Base-by-base conservation (phyloP, 176 grass and related monocot species). In the Miscanthus lutarioriparius region DNA sequence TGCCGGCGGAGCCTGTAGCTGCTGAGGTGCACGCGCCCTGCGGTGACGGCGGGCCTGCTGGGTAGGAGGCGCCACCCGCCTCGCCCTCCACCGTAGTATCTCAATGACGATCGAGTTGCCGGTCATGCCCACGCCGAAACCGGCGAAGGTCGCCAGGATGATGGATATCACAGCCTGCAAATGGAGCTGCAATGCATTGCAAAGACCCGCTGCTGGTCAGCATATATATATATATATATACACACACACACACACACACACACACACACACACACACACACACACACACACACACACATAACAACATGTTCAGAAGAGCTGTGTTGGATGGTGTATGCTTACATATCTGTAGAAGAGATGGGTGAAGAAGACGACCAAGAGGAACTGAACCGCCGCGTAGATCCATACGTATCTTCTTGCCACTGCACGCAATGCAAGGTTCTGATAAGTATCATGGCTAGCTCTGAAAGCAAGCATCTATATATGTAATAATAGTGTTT, bases 341-440 rank as follows among this genome's bases (percentile, higher is more conserved):
- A 98, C 96, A 86, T 80, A 90, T 83, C 75, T 85, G 85, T 95
- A 95, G 73, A 98, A 98, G 17, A 98, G 48, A 76, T 98, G 89
- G 8, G 91, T 89, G 78, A 98, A 95, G 83, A 93, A 92, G 20
- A 95, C 93, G 0, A 98, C 91, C 32, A 98, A 73, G 51, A 95
- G 76, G 86, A 98, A 98, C 84, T 98, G 93, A 39, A 92, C 12
- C 0, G 77, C 58, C 0, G 91, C 85, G 1, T 93, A 98, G 33
- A 95, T 74, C 96, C 96, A 98, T 3, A 95, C 88, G 28, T 80
- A 98, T 63, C 76, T 87, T 84, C 89, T 95, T 79, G 83, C 86
- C 27, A 92, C 96, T 98, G 73, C 43, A 85, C 5, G 22, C 56
- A 61, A 23, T 62, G 1, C 58, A 61, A 61, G 22, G 58, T 61